A percentile compares a stretch with the other conserved stretches of the same genome.
Evolutionary conservation across 1,284 basidiomycete species (phyloP).

Genomic region (Rhizopogon hawkerae): DNA sequence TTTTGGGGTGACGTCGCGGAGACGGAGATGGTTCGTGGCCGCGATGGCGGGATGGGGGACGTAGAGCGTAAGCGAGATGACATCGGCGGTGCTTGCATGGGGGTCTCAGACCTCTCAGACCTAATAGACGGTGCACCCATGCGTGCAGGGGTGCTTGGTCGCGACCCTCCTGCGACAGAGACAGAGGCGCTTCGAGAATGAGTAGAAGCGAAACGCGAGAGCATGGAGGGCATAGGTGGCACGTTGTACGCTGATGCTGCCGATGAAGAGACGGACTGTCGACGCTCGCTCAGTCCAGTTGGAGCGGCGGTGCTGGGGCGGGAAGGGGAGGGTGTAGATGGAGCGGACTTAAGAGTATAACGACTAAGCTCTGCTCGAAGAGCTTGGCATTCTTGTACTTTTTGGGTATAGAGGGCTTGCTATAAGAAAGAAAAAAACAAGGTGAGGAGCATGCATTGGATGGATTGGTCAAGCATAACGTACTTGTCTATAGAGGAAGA

Average conservation of each 20-base stretch:
- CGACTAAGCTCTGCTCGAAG: slow-evolving; percentile 58
- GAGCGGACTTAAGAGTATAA: slow-evolving; percentile 35
- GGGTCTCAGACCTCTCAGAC: slow-evolving; percentile 24
- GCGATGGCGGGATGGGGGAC: slow-evolving; percentile 37
- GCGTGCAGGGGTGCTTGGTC: slow-evolving; percentile 43
- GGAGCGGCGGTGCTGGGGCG: slow-evolving; percentile 24
- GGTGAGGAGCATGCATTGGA: slow-evolving; percentile 13
- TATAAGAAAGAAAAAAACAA: slow-evolving; percentile 24
- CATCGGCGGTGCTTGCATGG: slow-evolving; percentile 22
- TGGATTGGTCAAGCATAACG: not conserved
- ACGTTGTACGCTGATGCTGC: slow-evolving; percentile 27
- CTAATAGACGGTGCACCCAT: slow-evolving; percentile 23
- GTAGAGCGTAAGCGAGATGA: slow-evolving; percentile 28
- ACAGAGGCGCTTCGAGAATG: slow-evolving; percentile 41
- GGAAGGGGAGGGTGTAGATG: slow-evolving; percentile 28
- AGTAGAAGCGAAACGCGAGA: slow-evolving; percentile 39
- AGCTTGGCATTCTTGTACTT: slow-evolving; percentile 59
- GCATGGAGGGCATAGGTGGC: slow-evolving; percentile 28
- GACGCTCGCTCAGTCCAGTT: slow-evolving; percentile 18
- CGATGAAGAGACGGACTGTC: slow-evolving; percentile 29
- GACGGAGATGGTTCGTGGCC: slow-evolving; percentile 36
- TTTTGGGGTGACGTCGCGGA: slow-evolving; percentile 36
- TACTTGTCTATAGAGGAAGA: slow-evolving; percentile 25
- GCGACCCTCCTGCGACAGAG: slow-evolving; percentile 37
- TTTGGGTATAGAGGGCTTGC: slow-evolving; percentile 55